Evolutionary conservation across 2,329 filamentous ascomycete genomes (phyloP).

Genomic region (Pseudocercospora musae): DNA sequence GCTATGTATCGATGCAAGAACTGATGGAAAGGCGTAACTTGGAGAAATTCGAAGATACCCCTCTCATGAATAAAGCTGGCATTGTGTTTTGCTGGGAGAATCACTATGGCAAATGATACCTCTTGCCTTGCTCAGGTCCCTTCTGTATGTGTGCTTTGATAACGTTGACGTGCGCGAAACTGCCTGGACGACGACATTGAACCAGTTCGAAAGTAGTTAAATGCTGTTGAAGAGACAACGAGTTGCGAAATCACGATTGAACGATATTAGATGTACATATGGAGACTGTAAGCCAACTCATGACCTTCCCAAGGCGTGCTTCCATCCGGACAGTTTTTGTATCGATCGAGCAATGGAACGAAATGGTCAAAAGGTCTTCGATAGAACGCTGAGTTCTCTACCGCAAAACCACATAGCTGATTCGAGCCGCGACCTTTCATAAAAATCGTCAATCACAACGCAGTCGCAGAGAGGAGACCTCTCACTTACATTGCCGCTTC

Average conservation of each 20-base stretch:
- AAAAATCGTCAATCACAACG: not conserved
- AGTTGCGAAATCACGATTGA: too few relatives aligned
- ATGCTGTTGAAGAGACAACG: too few relatives aligned
- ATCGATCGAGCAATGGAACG: conserved; percentile 2
- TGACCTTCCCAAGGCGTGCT: conserved; percentile 1
- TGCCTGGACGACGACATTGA: too few relatives aligned
- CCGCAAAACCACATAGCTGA: not conserved
- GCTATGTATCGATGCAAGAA: not conserved
- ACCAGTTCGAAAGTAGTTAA: too few relatives aligned
- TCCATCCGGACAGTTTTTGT: conserved; percentile 6
- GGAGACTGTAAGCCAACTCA: not conserved
- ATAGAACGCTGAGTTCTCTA: conserved; percentile 8
- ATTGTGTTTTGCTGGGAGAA: not conserved
- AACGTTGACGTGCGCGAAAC: too few relatives aligned
- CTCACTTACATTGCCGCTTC: not conserved
- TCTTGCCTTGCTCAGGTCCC: too few relatives aligned
- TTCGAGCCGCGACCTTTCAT: not conserved
- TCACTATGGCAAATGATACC: too few relatives aligned
- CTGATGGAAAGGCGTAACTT: not conserved
- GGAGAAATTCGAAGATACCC: not conserved
- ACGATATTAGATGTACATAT: too few relatives aligned
- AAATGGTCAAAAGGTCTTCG: conserved; percentile 1
- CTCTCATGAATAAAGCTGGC: not conserved
- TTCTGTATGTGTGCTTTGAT: too few relatives aligned
- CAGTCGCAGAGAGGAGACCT: not conserved